Evolutionary conservation across 2,329 filamentous ascomycete species (phyloP).

Genomic region (Fusarium hainanense): DNA sequence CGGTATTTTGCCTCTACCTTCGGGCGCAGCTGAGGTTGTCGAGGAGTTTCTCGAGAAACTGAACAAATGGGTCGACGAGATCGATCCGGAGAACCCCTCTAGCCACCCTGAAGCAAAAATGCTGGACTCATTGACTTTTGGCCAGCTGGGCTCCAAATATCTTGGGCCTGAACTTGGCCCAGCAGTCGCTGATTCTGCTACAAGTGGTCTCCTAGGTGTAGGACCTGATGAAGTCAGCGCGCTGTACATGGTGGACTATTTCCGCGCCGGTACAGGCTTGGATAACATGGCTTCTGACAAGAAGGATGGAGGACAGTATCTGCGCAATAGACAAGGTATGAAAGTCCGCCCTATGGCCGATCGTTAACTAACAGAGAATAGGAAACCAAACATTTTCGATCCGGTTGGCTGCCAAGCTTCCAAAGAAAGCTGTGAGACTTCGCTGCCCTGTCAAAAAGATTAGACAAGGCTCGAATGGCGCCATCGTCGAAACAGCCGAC

Average conservation of each 20-base stretch:
- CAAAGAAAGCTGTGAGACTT: slow-evolving; percentile 21
- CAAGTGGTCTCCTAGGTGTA: slow-evolving; percentile 30
- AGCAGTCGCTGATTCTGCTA: slow-evolving; percentile 10
- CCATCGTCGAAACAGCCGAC: slow-evolving; percentile 29
- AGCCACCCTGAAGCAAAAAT: slow-evolving; percentile 14
- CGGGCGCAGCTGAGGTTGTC: slow-evolving; percentile 13
- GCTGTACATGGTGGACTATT: slow-evolving; percentile 36
- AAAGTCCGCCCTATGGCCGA: too few species aligned
- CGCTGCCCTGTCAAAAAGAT: slow-evolving; percentile 33
- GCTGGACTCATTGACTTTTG: slow-evolving; percentile 23
- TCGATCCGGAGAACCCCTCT: slow-evolving; percentile 16
- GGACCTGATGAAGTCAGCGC: slow-evolving; percentile 36
- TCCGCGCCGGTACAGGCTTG: slow-evolving; percentile 36
- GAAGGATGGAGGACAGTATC: slow-evolving; percentile 38
- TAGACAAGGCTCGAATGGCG: slow-evolving; percentile 18
- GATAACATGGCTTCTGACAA: slow-evolving; percentile 35
- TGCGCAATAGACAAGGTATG: slow-evolving; percentile 41
- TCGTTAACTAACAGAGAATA: slow-evolving; percentile 1
- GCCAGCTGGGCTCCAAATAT: slow-evolving; percentile 5
- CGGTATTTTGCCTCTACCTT: slow-evolving; percentile 9
- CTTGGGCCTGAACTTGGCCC: slow-evolving; percentile 16
- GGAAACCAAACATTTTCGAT: slow-evolving; percentile 33
- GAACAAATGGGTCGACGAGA: slow-evolving; percentile 15
- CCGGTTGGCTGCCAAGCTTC: slow-evolving; percentile 27
- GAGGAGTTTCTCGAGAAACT: slow-evolving; percentile 12